Evolutionary conservation across 305 asterid genomes (phyloP).

Genomic region (Solanum hybrid): DNA sequence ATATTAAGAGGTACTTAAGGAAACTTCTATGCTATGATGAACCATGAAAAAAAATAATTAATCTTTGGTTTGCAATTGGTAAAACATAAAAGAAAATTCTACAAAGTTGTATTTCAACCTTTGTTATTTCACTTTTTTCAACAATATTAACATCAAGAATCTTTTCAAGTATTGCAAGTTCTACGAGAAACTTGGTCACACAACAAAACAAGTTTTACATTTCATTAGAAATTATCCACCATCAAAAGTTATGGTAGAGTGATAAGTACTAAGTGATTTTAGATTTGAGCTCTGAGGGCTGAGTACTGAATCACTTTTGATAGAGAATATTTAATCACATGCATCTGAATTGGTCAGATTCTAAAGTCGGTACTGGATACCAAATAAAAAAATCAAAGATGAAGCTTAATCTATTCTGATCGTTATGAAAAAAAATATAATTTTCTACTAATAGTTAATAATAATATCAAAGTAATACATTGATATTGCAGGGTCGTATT

Average conservation of each 20-base stretch:
- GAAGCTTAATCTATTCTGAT: neutral
- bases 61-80: neutral
- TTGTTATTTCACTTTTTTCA: neutral
- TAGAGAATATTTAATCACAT: neutral
- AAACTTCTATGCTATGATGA: neutral
- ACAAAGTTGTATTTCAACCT: neutral
- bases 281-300: rapidly evolving
- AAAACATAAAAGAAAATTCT: neutral
- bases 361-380: neutral
- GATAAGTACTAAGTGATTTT: neutral
- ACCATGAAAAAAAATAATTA: neutral
- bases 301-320: neutral
- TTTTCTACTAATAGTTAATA: neutral
- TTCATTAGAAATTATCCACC: neutral
- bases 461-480: neutral
- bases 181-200: neutral
- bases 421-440: neutral
- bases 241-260: too few relatives aligned
- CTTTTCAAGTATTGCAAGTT: neutral
- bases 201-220: neutral
- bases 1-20: neutral
- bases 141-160: neutral
- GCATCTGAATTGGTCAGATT: neutral
- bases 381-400: neutral
- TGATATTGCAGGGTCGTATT: neutral